A percentile compares a stretch with the other conserved stretches of the same genome.
Evolutionary conservation across 331 rosid species (phyloP).

Genomic region (Acacia concinna): DNA sequence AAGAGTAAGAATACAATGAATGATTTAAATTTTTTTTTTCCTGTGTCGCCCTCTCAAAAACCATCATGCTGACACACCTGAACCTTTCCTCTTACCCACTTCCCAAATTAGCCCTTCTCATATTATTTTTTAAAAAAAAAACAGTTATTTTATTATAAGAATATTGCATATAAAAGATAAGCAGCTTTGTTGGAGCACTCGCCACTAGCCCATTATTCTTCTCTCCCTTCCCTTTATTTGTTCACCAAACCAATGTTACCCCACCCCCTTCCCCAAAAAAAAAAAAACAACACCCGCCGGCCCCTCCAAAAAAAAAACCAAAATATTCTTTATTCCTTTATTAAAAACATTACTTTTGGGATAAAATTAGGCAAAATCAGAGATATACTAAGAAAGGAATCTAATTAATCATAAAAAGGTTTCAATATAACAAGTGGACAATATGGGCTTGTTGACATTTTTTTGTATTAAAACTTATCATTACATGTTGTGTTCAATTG

Average conservation of each 20-base stretch:
- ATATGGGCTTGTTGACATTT: accelerated
- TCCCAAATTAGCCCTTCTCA: neutral
- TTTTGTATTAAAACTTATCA: too few relatives aligned
- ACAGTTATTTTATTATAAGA: neutral
- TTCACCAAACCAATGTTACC: neutral
- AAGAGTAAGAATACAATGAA: neutral
- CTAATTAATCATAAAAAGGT: too few relatives aligned
- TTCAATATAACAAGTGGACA: too few relatives aligned
- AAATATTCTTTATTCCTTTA: neutral
- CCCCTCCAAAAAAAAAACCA: too few relatives aligned
- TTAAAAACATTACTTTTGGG: neutral
- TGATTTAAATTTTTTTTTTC: neutral
- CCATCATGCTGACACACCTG: neutral
- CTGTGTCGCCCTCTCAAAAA: neutral
- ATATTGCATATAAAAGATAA: neutral
- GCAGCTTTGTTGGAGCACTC: neutral
- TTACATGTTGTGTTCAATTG: too few relatives aligned
- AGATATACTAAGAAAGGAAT: too few relatives aligned
- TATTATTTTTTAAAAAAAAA: too few relatives aligned
- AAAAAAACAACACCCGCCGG: too few relatives aligned
- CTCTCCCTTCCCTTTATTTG: neutral
- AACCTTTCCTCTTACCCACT: neutral
- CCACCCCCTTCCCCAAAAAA: too few relatives aligned
- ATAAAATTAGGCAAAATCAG: neutral
- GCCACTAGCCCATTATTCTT: neutral